Base-by-base conservation (phyloP, 202 grass and related monocot genomes). In the Dendrocalamus latiflorus region DNA sequence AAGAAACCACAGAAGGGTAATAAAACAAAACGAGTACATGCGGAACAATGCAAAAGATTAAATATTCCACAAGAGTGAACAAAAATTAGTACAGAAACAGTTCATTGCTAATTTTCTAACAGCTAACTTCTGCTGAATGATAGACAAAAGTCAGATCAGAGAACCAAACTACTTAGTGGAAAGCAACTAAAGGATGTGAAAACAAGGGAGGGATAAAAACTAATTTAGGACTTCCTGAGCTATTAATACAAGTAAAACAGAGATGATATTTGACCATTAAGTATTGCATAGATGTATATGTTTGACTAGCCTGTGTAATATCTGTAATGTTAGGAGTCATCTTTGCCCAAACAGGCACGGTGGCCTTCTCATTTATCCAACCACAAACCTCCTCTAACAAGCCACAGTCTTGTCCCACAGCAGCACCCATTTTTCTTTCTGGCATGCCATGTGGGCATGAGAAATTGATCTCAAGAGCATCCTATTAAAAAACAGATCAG, bases 361-460 rank as follows among this genome's bases (percentile, higher is more conserved):
- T 98, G n/a, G 91, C 96, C 67, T 98, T 98, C 77, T 98, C 93
- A 93, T 98, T 98, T 81, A 98, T 93, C 93, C 93, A 95, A 33
- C 89, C 96, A 76, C 91, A 98, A 77, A 92, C 87, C 85, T 93
- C 93, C 54, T 95, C 93, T 68, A 96, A 71, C 80, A 99, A 89
- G 41, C 44, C 91, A 73, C 91, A 99, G 43, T 99, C 93, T 89
- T 99, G 96, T 54, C 96, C 96, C 79, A 96, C 96, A 47, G 93
- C 93, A 59, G 96, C 96, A 60, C 96, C 93, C 96, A 96, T 99
- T 90, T 93, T 99, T 61, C 96, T 74, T 87, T 99, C 96, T 43
- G 96, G 96, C 91, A 99, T 99, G 45, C 96, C 93, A 89, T 99
- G 96, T 68, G 96, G 96, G 49, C 96, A 99, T 41, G 96, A 99